Conservation (phyloP, 352 stramenopile species). For the Pythium chondricola region DNA sequence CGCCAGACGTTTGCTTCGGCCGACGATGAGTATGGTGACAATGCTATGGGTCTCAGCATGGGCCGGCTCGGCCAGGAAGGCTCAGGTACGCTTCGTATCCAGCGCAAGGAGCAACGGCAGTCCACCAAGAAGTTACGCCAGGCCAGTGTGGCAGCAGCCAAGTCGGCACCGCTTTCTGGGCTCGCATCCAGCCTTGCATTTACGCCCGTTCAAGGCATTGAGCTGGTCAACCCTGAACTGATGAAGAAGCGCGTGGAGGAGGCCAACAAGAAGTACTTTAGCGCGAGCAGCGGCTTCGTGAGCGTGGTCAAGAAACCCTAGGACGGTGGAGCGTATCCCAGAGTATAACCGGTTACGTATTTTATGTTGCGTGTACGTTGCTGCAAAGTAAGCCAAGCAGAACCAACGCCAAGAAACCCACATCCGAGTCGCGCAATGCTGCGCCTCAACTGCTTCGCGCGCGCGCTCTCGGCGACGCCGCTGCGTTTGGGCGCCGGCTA, state of each 20-base stretch:
- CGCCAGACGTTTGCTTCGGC: constrained; percentile 91
- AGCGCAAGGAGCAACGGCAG: constrained; percentile 89
- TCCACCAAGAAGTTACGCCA: constrained; percentile 91
- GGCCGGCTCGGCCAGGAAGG: constrained; percentile 89
- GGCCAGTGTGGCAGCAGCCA: constrained; percentile 69
- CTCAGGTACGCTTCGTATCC: constrained; percentile 81
- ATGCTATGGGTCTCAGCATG: constrained; percentile 95
- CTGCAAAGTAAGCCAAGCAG: constrained; percentile 10
- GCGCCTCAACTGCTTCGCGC: constrained; percentile 45
- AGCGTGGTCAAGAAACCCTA: constrained; percentile 87
- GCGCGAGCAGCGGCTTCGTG: constrained; percentile 92
- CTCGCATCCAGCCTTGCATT: constrained; percentile 96
- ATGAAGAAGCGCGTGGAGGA: constrained; percentile 86
- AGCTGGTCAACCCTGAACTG: constrained; percentile 97
- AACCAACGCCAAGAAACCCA: too few species aligned
- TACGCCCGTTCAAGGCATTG: constrained; percentile 94
- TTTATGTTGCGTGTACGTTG: constrained; percentile 14
- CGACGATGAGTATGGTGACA: constrained; percentile 96
- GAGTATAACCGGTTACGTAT: neutral
- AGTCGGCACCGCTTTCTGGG: constrained; percentile 69
- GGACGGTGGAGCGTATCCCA: constrained; percentile 1
- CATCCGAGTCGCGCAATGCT: too few species aligned
- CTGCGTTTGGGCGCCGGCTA: constrained; percentile 26
- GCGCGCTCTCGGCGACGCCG: constrained; percentile 36
- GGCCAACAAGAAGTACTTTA: constrained; percentile 98